Evolutionary conservation across 345 rosid genomes (phyloP).

Genomic region (Noccaea bulbosa): DNA sequence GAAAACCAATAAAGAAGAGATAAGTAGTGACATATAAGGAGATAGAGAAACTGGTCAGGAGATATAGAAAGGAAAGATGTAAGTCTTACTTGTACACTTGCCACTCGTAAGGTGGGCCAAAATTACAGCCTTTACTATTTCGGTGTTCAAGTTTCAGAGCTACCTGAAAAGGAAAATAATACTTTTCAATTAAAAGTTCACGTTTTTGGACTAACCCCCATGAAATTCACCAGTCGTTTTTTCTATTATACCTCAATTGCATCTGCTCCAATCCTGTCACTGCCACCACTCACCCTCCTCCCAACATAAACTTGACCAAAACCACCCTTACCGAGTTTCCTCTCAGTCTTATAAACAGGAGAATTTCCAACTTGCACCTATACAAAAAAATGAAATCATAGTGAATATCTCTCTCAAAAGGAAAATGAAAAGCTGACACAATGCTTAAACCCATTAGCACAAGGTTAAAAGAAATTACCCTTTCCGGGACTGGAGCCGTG

Average conservation of each 20-base stretch:
- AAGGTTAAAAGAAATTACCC: conserved; percentile 54
- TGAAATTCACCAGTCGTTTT: conserved; percentile 10
- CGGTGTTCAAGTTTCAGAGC: conserved; percentile 95
- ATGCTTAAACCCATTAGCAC: neutral
- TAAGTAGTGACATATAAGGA: conserved; percentile 26
- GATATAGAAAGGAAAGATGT: conserved; percentile 8
- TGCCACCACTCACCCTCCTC: conserved; percentile 69
- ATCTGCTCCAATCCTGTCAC: conserved; percentile 74
- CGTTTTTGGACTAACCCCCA: conserved; percentile 8
- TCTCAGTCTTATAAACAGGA: conserved; percentile 79
- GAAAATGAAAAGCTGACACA: conserved; percentile 20
- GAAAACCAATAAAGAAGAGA: conserved; percentile 3
- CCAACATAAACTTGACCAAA: conserved; percentile 99
- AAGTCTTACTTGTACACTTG: conserved; percentile 83
- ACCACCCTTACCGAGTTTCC: conserved; percentile 97
- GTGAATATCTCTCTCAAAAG: conserved; percentile 24
- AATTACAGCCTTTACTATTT: conserved; percentile 93
- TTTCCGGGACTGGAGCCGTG: conserved; percentile 85
- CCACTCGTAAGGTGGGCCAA: conserved; percentile 99
- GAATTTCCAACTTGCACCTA: conserved; percentile 95
- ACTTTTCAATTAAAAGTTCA: neutral
- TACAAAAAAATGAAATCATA: conserved; percentile 27
- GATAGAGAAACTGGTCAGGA: conserved; percentile 8
- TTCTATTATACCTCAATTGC: conserved; percentile 66
- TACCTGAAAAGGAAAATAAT: conserved; percentile 57